Evolutionary conservation across 2,329 filamentous ascomycete genomes (phyloP).

Genomic region (Cytospora leucostoma): DNA sequence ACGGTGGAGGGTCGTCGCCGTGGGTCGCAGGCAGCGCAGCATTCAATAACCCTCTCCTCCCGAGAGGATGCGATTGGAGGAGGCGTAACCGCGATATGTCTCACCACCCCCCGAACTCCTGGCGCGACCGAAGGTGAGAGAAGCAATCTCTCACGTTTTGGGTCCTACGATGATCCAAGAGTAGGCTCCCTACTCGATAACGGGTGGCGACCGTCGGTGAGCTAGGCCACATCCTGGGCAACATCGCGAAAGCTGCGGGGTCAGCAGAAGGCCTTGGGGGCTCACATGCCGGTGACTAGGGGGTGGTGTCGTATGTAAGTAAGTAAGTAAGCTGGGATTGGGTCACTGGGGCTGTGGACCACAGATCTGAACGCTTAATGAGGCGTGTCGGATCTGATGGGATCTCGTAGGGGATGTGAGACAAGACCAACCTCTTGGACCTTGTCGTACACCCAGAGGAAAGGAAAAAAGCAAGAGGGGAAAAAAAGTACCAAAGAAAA

Average conservation of each 20-base stretch:
- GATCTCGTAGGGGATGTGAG: background rate
- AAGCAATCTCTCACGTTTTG: background rate
- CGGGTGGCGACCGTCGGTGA: background rate
- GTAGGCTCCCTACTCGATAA: background rate
- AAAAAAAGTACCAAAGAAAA: background rate
- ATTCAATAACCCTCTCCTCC: background rate
- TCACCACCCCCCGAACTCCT: background rate
- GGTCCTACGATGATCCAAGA: background rate
- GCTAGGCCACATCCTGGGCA: background rate
- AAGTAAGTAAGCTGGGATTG: no score
- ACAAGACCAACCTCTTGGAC: background rate
- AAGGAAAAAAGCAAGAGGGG: background rate
- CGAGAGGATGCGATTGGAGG: background rate
- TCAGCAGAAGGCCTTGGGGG: background rate
- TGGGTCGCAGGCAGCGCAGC: background rate
- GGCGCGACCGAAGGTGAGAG: background rate
- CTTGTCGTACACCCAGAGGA: background rate
- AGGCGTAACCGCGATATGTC: background rate
- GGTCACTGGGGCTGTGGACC: no score
- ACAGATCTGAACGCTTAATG: no score
- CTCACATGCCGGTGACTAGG: background rate
- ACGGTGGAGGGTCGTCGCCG: background rate
- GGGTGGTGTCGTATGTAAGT: no score
- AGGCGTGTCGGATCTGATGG: background rate
- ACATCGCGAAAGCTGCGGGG: background rate